These are phyloP conservation scores for Symmetrospora coprosmae DNA, from an alignment of 768 basidiomycete genomes.

Conservation along the genomic window DNA sequence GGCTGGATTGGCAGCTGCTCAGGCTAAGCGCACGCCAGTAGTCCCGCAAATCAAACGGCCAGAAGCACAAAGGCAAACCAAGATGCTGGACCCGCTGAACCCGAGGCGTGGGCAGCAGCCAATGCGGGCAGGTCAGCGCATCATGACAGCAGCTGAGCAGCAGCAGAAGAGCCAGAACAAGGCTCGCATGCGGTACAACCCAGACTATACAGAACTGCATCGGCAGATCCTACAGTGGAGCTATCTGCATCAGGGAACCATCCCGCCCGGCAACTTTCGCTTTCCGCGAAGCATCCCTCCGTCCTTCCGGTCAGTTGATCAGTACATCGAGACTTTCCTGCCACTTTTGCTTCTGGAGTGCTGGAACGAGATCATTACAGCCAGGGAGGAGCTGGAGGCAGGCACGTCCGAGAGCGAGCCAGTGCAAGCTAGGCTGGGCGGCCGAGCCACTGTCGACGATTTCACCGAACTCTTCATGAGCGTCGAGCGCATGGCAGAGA, in stretches of 20 bases:
- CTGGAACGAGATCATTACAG: constrained; percentile 71
- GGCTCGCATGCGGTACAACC: constrained; percentile 55
- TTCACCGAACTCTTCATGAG: constrained; percentile 66
- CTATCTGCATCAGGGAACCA: constrained; percentile 52
- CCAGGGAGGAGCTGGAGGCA: constrained; percentile 50
- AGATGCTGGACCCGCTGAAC: not conserved
- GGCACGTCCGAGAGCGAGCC: constrained; percentile 41
- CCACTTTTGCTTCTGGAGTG: constrained; percentile 76
- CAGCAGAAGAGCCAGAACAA: constrained; percentile 20
- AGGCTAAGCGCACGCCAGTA: constrained; percentile 13
- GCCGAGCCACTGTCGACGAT: constrained; percentile 59
- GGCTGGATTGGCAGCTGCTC: not conserved
- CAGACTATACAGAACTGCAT: constrained; percentile 67
- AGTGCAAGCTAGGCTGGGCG: constrained; percentile 47
- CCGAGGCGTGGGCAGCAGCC: not conserved
- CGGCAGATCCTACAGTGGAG: constrained; percentile 70
- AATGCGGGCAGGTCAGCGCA: constrained; percentile 2
- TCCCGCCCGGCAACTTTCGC: constrained; percentile 44
- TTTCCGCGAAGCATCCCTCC: constrained; percentile 39
- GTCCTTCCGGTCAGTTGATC: constrained; percentile 49
- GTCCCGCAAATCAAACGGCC: not conserved
- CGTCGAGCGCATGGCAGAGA: constrained; percentile 48
- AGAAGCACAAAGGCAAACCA: constrained; percentile 6
- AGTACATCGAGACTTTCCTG: constrained; percentile 64
- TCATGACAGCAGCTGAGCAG: constrained; percentile 15